phyloP scores from a whole-genome alignment of 2,329 filamentous ascomycete species.

The Verticillium dahliae region DNA sequence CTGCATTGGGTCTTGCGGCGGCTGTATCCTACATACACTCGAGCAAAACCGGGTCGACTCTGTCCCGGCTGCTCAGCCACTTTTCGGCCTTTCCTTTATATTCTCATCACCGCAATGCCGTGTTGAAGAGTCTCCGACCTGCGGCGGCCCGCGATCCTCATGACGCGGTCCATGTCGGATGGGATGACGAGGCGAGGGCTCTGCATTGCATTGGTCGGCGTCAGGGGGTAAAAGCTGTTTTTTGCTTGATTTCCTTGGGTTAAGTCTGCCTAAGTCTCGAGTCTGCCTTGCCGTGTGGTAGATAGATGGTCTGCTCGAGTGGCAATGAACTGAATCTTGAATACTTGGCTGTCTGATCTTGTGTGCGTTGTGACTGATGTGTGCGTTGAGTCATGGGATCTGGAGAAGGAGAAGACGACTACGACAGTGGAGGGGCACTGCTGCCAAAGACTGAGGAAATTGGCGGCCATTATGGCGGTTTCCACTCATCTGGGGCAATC shows the following conservation, averaged over 20 bases:
- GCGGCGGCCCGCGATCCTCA: constrained; percentile 30
- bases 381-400: background rate
- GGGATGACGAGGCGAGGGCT: constrained; percentile 44
- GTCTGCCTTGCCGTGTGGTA: background rate
- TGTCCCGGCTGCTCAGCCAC: background rate
- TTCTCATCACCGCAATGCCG: constrained; percentile 20
- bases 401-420: background rate
- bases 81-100: background rate
- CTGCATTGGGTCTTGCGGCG: background rate
- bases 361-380: too few species aligned
- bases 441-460: background rate
- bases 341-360: background rate
- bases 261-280: background rate
- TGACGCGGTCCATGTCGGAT: constrained; percentile 28
- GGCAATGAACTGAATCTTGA: background rate
- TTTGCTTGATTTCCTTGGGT: constrained; percentile 15
- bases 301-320: background rate
- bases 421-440: background rate
- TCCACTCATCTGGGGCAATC: background rate
- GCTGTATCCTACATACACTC: constrained; percentile 1
- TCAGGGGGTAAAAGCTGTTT: constrained; percentile 31
- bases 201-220: constrained; percentile 43
- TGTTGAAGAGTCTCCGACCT: constrained; percentile 41
- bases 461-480: background rate
- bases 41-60: background rate